Percentiles rank a stretch among this genome's conserved stretches.
Evolutionary conservation across 345 rosid species (phyloP).

Genomic region (Lepidium sativum): DNA sequence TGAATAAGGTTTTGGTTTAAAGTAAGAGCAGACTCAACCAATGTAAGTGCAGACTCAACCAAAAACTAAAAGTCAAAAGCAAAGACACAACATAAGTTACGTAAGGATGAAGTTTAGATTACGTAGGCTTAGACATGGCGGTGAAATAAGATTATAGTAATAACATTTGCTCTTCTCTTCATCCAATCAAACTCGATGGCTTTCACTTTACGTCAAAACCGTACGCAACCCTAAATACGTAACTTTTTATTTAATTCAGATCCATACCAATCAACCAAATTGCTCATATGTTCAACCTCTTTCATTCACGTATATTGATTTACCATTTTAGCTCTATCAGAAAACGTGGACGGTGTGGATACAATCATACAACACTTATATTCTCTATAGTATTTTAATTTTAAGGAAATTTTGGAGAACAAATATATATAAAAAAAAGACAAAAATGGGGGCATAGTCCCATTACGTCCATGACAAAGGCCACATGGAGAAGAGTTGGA

Average conservation of each 20-base stretch:
- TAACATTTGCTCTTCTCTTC: background rate
- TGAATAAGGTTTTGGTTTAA: too few relatives aligned
- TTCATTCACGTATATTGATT: too few relatives aligned
- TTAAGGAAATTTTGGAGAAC: too few relatives aligned
- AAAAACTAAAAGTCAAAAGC: background rate
- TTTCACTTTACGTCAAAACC: constrained; percentile 6
- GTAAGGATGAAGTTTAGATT: constrained; percentile 11
- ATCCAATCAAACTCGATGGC: constrained; percentile 14
- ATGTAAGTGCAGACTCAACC: too few relatives aligned
- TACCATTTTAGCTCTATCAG: too few relatives aligned
- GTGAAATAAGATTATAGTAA: background rate
- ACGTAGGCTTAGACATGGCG: constrained; percentile 2
- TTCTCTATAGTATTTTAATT: too few relatives aligned
- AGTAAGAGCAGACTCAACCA: too few relatives aligned
- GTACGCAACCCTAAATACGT: background rate
- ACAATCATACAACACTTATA: too few relatives aligned
- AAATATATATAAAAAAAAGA: background rate
- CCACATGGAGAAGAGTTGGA: constrained; percentile 21
- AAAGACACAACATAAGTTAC: background rate
- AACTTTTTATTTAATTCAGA: background rate
- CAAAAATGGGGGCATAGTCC: background rate
- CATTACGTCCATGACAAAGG: constrained; percentile 17
- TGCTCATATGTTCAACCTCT: too few relatives aligned
- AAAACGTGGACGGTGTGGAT: too few relatives aligned
- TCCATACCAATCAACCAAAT: too few relatives aligned